These are phyloP conservation scores for Bipolaris zeicola DNA, from an alignment of 2,329 filamentous ascomycete genomes.

Conservation along the genomic window DNA sequence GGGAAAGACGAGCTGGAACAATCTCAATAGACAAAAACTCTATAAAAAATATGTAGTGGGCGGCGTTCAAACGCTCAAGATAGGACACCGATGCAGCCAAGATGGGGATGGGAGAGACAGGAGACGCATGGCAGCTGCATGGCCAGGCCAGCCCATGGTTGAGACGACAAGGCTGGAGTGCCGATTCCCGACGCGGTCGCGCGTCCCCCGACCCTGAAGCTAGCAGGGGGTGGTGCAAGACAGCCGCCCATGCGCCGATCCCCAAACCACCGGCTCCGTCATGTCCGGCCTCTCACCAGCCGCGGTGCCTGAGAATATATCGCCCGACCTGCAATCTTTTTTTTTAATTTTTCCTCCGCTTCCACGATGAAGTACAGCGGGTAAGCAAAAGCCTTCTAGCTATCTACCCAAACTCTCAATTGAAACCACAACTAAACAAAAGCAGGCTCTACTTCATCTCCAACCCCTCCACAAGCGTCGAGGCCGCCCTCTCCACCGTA, in stretches of 20 bases:
- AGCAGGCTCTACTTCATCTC: slow-evolving; percentile 43
- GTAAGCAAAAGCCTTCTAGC: slow-evolving; percentile 2
- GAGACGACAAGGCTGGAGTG: slow-evolving; percentile 6
- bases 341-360: background rate
- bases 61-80: background rate
- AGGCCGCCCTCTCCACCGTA: slow-evolving; percentile 29
- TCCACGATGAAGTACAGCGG: slow-evolving; percentile 28
- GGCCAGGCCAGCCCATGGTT: slow-evolving; percentile 1
- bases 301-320: background rate
- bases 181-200: slow-evolving; percentile 9
- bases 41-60: background rate
- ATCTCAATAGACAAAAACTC: background rate
- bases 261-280: slow-evolving; percentile 6
- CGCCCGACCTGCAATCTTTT: background rate
- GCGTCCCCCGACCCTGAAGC: slow-evolving; percentile 6
- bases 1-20: background rate
- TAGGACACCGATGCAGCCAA: background rate
- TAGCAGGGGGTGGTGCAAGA: slow-evolving; percentile 5
- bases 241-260: slow-evolving; percentile 5
- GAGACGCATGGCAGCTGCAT: slow-evolving; percentile 11
- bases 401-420: too few relatives aligned
- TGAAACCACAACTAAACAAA: too few relatives aligned
- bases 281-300: background rate
- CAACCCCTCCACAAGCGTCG: slow-evolving; percentile 30
- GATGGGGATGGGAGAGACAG: slow-evolving; percentile 2